phyloP scores from a whole-genome alignment of 768 basidiomycete species.

The Glaciozyma antarctica region DNA sequence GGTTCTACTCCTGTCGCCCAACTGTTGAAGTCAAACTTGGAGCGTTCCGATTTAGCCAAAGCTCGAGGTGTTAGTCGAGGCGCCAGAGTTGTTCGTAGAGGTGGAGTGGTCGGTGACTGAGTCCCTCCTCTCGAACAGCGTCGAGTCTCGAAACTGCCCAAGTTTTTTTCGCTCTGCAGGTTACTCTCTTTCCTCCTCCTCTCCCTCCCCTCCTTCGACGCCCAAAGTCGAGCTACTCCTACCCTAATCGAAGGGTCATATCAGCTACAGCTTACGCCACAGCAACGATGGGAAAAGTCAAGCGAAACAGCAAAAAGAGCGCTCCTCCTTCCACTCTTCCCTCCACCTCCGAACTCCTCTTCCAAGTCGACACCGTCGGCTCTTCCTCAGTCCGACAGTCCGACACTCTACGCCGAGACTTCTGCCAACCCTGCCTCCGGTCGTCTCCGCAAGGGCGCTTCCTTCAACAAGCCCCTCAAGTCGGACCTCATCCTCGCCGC shows the following conservation, averaged over 20 bases:
- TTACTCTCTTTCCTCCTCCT: background rate
- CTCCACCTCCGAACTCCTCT: constrained; percentile 11
- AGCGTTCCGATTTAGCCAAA: too few relatives aligned
- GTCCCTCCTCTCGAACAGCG: too few relatives aligned
- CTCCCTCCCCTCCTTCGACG: background rate
- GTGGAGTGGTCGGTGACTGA: too few relatives aligned
- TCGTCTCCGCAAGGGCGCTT: constrained; percentile 19
- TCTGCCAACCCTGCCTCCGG: constrained; percentile 14
- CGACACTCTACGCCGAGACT: constrained; percentile 9
- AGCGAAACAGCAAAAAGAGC: constrained; percentile 25
- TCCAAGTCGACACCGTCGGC: constrained; percentile 26
- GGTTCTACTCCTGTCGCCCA: background rate
- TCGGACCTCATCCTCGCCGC: constrained; percentile 32
- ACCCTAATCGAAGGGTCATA: too few relatives aligned
- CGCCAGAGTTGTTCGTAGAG: too few relatives aligned
- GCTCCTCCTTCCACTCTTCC: constrained; percentile 5
- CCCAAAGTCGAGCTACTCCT: too few relatives aligned
- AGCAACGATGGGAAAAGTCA: constrained; percentile 15
- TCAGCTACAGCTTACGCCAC: too few relatives aligned
- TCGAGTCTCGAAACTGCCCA: too few relatives aligned
- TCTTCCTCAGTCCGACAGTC: constrained; percentile 12
- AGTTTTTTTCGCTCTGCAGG: background rate
- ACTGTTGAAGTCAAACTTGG: background rate
- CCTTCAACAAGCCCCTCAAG: constrained; percentile 30
- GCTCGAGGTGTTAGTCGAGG: too few relatives aligned